A percentile compares a stretch with the other conserved stretches of the same genome.
Evolutionary conservation across 140 eudicot genomes (phyloP).

Genomic region (Erigeron philadelphicus): DNA sequence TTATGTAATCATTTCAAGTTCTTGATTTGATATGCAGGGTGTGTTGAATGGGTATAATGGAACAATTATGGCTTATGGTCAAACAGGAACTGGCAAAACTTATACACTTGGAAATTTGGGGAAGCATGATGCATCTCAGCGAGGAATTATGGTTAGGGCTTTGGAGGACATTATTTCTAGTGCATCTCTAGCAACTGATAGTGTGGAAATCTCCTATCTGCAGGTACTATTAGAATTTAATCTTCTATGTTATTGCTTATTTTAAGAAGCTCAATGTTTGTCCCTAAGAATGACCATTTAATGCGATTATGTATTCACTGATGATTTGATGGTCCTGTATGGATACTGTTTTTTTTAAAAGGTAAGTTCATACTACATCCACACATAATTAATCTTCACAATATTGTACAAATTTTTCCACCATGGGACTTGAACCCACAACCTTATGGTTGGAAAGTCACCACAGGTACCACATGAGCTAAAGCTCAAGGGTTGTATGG

Average conservation of each 20-base stretch:
- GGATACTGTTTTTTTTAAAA: neutral
- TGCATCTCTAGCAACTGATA: slow-evolving; percentile 54
- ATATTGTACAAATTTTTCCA: too few species aligned
- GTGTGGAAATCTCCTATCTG: slow-evolving; percentile 66
- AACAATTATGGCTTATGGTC: slow-evolving; percentile 97
- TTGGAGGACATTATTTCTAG: slow-evolving; percentile 68
- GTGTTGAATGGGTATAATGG: slow-evolving; percentile 88
- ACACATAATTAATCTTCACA: too few species aligned
- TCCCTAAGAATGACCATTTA: neutral
- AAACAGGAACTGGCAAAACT: slow-evolving; percentile 95
- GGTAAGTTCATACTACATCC: too few species aligned
- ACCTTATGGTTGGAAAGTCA: too few species aligned
- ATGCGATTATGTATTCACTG: neutral
- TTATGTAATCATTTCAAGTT: slow-evolving; percentile 12
- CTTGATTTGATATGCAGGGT: slow-evolving; percentile 51
- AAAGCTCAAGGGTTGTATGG: too few species aligned
- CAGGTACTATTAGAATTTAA: slow-evolving; percentile 44
- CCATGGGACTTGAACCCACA: too few species aligned
- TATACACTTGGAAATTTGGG: slow-evolving; percentile 81
- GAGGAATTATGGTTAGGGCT: slow-evolving; percentile 96
- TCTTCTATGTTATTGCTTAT: neutral
- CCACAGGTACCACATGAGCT: too few species aligned
- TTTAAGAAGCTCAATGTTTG: neutral
- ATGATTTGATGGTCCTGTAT: neutral
- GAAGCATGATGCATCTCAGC: slow-evolving; percentile 65